These are phyloP conservation scores for Phytophthora multivora DNA, from an alignment of 352 stramenopile genomes.

Conservation along the genomic window DNA sequence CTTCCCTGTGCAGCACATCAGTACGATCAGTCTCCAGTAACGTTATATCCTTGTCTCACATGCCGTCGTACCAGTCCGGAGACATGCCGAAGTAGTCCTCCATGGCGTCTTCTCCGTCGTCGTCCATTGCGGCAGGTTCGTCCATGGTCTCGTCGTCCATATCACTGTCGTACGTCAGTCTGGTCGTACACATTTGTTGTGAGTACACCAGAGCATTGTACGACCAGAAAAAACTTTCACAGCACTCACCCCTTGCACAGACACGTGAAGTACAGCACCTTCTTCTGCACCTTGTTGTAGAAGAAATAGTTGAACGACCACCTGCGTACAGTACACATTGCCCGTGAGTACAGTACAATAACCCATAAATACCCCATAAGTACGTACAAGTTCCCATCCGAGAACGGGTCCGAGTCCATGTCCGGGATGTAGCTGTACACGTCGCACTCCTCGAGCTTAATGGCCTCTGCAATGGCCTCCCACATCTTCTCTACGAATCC, in stretches of 20 bases:
- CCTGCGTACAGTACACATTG: slow-evolving; percentile 20
- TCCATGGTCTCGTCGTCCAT: slow-evolving; percentile 88
- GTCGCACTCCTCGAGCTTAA: slow-evolving; percentile 90
- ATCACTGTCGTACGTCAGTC: slow-evolving; percentile 62
- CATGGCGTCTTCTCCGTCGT: slow-evolving; percentile 78
- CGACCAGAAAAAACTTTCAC: too few species aligned
- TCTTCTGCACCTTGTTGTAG: slow-evolving; percentile 93
- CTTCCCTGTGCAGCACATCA: slow-evolving; percentile 45
- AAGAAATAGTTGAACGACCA: slow-evolving; percentile 98
- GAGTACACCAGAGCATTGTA: too few species aligned
- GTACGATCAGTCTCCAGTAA: slow-evolving; percentile 2
- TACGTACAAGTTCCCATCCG: slow-evolving; percentile 84
- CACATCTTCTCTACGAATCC: slow-evolving; percentile 99
- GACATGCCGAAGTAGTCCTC: slow-evolving; percentile 90
- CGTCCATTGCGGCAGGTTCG: slow-evolving; percentile 62
- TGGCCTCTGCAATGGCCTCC: slow-evolving; percentile 88
- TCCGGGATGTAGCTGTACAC: slow-evolving; percentile 95
- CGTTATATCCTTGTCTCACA: background rate
- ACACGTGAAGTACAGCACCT: slow-evolving; percentile 94
- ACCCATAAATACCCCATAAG: slow-evolving; percentile 4
- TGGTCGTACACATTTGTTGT: slow-evolving; percentile 17
- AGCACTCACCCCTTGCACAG: slow-evolving; percentile 83
- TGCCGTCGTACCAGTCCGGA: slow-evolving; percentile 68
- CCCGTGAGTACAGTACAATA: slow-evolving; percentile 12
- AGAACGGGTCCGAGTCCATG: slow-evolving; percentile 94